Percentiles rank a stretch among this genome's conserved stretches.
Conservation (phyloP, 164 flowering plant genomes). For the Vitis rotundifolia region DNA sequence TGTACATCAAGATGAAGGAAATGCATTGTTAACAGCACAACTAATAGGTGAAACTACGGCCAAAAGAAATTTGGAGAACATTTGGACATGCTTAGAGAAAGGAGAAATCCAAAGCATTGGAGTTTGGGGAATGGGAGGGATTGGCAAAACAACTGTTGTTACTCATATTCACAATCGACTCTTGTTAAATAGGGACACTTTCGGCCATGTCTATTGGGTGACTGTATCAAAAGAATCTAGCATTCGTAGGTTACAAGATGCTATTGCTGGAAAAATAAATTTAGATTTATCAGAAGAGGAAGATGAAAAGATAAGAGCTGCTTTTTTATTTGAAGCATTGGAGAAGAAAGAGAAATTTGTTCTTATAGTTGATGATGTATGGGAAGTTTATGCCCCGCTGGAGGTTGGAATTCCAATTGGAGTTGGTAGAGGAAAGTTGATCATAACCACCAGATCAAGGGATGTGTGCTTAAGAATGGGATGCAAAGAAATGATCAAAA, state of each 20-base stretch:
- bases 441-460: slow-evolving; percentile 20
- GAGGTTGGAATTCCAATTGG: slow-evolving; percentile 11
- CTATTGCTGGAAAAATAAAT: not conserved
- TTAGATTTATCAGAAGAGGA: not conserved
- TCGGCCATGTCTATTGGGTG: slow-evolving; percentile 9
- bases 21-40: too few relatives aligned
- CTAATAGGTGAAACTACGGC: too few relatives aligned
- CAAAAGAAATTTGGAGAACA: too few relatives aligned
- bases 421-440: slow-evolving; percentile 3
- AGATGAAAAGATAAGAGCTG: not conserved
- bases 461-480: slow-evolving; percentile 23
- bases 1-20: too few relatives aligned
- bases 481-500: slow-evolving; percentile 7
- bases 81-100: not conserved
- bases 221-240: not conserved
- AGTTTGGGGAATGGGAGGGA: slow-evolving; percentile 17
- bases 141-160: slow-evolving; percentile 11
- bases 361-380: slow-evolving; percentile 17
- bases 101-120: not conserved
- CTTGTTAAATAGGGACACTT: not conserved
- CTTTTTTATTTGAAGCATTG: not conserved
- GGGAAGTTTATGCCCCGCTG: not conserved
- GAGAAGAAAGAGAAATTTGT: not conserved
- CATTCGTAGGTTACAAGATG: slow-evolving; percentile 2
- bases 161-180: not conserved